Evolutionary conservation across 495 filamentous ascomycete species (phyloP).

Genomic region (Neurospora sublineolata): DNA sequence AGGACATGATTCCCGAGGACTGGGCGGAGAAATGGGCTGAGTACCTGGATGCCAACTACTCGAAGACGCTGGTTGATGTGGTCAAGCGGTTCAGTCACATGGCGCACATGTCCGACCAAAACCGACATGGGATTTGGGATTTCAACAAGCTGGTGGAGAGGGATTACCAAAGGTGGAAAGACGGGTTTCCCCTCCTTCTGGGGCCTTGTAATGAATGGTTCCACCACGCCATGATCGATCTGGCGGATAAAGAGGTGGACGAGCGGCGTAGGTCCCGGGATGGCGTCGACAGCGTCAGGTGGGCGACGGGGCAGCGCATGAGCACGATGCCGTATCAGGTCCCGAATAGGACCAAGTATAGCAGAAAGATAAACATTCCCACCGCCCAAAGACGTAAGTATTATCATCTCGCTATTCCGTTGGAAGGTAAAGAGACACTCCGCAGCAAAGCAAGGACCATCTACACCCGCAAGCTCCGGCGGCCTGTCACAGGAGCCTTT

Average conservation of each 20-base stretch:
- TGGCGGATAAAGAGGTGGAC: conserved; percentile 3
- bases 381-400: fast-evolving
- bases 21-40: not conserved
- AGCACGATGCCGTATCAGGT: not conserved
- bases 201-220: not conserved
- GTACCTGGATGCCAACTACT: not conserved
- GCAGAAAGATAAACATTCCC: not conserved
- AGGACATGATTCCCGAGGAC: not conserved
- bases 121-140: too few species aligned
- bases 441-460: not conserved
- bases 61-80: not conserved
- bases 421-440: not conserved
- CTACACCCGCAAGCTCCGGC: not conserved
- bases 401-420: not conserved
- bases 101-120: not conserved
- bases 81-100: not conserved
- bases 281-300: not conserved
- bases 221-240: not conserved
- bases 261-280: not conserved
- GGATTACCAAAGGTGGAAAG: not conserved
- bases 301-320: not conserved
- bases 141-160: too few species aligned
- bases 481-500: not conserved
- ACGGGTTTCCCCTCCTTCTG: not conserved
- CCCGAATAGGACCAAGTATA: not conserved